Evolutionary conservation across 2,329 filamentous ascomycete species (phyloP).

Genomic region (Aschersonia sp.): DNA sequence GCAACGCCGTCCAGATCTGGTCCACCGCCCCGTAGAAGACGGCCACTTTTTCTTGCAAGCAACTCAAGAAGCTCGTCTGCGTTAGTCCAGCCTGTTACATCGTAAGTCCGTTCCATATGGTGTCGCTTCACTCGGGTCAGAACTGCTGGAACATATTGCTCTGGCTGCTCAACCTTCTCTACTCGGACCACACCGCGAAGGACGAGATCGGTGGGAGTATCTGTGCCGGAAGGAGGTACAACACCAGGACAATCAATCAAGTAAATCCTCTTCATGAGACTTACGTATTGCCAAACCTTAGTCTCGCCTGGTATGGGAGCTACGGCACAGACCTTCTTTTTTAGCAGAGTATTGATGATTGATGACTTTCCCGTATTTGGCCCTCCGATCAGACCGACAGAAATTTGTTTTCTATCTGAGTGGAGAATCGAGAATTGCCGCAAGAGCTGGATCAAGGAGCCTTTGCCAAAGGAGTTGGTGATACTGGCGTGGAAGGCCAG

Average conservation of each 20-base stretch:
- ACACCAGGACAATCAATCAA: constrained; percentile 96
- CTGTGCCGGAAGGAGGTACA: constrained; percentile 73
- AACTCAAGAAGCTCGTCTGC: constrained; percentile 74
- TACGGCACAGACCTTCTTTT: constrained; percentile 87
- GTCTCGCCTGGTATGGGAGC: constrained; percentile 94
- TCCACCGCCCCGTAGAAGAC: constrained; percentile 82
- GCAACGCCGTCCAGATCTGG: constrained; percentile 89
- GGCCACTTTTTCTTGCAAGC: constrained; percentile 73
- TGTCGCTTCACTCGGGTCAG: constrained; percentile 67
- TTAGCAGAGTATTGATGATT: constrained; percentile 90
- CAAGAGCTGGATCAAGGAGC: constrained; percentile 79
- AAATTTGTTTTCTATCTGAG: constrained; percentile 84
- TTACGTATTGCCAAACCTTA: constrained; percentile 97
- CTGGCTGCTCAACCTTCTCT: constrained; percentile 91
- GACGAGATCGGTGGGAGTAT: constrained; percentile 76
- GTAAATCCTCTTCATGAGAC: constrained; percentile 77
- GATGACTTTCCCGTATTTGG: constrained; percentile 94
- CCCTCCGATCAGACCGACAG: constrained; percentile 63
- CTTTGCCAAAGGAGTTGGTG: constrained; percentile 94
- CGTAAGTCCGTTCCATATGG: constrained; percentile 88
- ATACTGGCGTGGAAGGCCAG: constrained; percentile 90
- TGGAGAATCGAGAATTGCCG: constrained; percentile 88
- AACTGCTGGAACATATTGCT: constrained; percentile 84
- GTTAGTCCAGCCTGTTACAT: constrained; percentile 64
- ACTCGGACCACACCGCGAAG: constrained; percentile 84